These are phyloP conservation scores for Geranium rotundifolium DNA, from an alignment of 345 rosid species.

Conservation along the genomic window DNA sequence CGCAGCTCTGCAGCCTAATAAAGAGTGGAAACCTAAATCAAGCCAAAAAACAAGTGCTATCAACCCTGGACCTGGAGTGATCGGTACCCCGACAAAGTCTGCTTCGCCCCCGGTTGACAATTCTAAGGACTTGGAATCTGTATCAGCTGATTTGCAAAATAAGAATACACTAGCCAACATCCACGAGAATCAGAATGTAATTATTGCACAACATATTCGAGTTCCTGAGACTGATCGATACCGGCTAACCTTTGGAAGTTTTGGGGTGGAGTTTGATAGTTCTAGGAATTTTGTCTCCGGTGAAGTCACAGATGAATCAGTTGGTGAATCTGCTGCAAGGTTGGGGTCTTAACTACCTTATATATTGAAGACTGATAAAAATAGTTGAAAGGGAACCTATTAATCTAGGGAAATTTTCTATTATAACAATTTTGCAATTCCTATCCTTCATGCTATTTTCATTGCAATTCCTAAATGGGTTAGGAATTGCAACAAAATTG, in stretches of 20 bases:
- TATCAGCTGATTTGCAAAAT: slow-evolving; percentile 38
- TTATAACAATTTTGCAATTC: too few species aligned
- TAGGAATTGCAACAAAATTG: too few species aligned
- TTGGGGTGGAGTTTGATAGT: slow-evolving; percentile 50
- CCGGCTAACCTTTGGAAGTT: slow-evolving; percentile 76
- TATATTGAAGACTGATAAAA: too few species aligned
- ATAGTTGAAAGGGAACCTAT: not conserved
- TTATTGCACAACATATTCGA: slow-evolving; percentile 78
- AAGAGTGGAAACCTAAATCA: slow-evolving; percentile 85
- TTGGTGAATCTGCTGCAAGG: slow-evolving; percentile 46
- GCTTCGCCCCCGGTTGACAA: slow-evolving; percentile 29
- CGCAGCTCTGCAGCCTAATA: slow-evolving; percentile 57
- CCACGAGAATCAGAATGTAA: slow-evolving; percentile 54
- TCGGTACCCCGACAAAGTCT: slow-evolving; percentile 54
- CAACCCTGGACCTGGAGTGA: slow-evolving; percentile 36
- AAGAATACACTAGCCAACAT: slow-evolving; percentile 34
- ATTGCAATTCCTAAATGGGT: too few species aligned
- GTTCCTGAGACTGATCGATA: slow-evolving; percentile 70
- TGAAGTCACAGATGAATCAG: slow-evolving; percentile 35
- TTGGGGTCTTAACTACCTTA: slow-evolving; percentile 15
- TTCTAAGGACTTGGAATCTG: slow-evolving; percentile 35
- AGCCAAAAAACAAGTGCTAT: slow-evolving; percentile 38
- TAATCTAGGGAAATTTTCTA: not conserved
- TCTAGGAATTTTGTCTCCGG: slow-evolving; percentile 27
- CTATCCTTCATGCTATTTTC: too few species aligned